Base-by-base conservation (phyloP, 2,329 filamentous ascomycete genomes). In the Graphiopsis chlorocephala region DNA sequence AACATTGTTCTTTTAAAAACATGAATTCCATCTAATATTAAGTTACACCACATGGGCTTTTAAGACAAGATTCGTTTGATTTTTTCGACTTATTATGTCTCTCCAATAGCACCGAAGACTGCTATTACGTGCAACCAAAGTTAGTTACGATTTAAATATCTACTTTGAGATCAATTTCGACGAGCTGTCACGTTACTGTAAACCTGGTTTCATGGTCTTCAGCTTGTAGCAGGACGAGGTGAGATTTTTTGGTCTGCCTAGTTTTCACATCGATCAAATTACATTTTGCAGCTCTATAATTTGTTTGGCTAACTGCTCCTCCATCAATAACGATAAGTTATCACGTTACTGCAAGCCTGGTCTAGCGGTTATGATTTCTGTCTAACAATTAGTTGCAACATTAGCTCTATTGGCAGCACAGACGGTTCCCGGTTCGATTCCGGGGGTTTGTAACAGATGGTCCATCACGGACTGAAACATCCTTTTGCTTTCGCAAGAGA, bases 291-390 rank as follows among this genome's bases (percentile, higher is more conserved):
- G n/a, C n/a, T n/a, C n/a, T n/a, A n/a, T n/a, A n/a, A n/a, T n/a
- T n/a, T n/a, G n/a, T n/a, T n/a, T n/a, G n/a, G n/a, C n/a, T n/a
- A n/a, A n/a, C n/a, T n/a, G n/a, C n/a, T n/a, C n/a, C n/a, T n/a
- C 12, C 35, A 48, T 60, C 38, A 48, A 50, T 31, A 26, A 60
- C 35, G 35, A 42, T 10, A 1, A 42, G 35, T 42, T 42, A 42
- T 42, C 35, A 42, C 17, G 35, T 42, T 42, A 42, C 35, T 7
- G 59, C 59, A 62, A 62, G 59, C 59, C 59, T 62, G 59, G 59
- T 62, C 59, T 62, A 62, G 33, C 59, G 59, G 48, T 62, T 62
- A 62, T 62, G 59, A 62, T 62, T 62, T 62, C 59, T 62, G 59
- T 62, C 59, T 62, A 62, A 62, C 59, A 62, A 53, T 42, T 33